A percentile compares a stretch with the other conserved stretches of the same genome.
Evolutionary conservation across 139 green algal genomes (phyloP).

Genomic region (Tetradesmus obliquus): DNA sequence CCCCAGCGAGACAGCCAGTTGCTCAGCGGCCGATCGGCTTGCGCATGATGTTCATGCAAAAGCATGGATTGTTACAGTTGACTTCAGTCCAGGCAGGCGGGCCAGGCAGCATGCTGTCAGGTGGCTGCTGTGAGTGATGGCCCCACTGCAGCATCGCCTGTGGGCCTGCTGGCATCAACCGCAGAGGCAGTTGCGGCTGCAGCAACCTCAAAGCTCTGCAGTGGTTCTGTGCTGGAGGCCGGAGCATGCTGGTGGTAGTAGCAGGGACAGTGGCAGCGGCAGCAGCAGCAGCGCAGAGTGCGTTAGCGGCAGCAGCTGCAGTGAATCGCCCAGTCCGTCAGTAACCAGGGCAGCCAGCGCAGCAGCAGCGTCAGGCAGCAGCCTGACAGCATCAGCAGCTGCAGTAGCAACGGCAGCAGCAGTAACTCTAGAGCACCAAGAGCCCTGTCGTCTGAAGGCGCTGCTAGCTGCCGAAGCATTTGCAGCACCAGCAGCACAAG

Average conservation of each 20-base stretch:
- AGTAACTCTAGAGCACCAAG: neutral
- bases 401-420: neutral
- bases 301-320: neutral
- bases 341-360: neutral
- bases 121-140: constrained; percentile 4
- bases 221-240: neutral
- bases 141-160: neutral
- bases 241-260: neutral
- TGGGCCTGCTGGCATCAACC: neutral
- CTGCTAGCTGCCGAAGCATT: too few species aligned
- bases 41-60: neutral
- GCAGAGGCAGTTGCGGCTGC: neutral
- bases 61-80: neutral
- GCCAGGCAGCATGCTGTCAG: neutral
- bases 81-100: neutral
- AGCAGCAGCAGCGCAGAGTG: neutral
- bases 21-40: neutral
- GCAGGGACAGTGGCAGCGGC: neutral
- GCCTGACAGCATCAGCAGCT: neutral
- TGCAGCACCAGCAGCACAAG: neutral
- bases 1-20: neutral
- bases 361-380: neutral
- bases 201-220: neutral
- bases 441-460: neutral
- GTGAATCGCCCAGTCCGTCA: neutral